phyloP scores from a whole-genome alignment of 345 rosid genomes.

The Aegle marmelos region DNA sequence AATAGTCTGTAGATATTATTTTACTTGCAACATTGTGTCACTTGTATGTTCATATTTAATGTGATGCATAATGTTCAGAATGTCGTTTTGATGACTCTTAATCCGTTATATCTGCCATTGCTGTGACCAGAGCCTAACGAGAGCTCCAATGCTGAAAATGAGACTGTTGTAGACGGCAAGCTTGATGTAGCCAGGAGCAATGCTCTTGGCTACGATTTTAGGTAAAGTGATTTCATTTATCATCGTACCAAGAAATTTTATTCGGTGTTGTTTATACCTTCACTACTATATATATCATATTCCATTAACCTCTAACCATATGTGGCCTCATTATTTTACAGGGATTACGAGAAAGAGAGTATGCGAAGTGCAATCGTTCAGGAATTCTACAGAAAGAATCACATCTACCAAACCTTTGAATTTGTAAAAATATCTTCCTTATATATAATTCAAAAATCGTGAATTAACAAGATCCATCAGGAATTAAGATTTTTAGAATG shows the following conservation, averaged over 20 bases:
- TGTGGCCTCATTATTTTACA: background rate
- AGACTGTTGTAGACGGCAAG: background rate
- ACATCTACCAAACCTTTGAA: slow-evolving; percentile 60
- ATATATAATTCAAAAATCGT: too few species aligned
- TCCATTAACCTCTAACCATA: too few species aligned
- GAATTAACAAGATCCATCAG: too few species aligned
- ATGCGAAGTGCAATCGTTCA: slow-evolving; percentile 47
- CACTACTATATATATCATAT: too few species aligned
- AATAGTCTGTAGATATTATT: background rate
- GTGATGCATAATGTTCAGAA: background rate
- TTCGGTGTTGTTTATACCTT: too few species aligned
- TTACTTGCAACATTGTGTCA: background rate
- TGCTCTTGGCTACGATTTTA: slow-evolving; percentile 50
- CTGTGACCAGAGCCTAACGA: background rate
- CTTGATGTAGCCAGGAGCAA: slow-evolving; percentile 55
- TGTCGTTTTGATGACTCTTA: background rate
- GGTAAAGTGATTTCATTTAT: background rate
- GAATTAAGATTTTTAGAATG: too few species aligned
- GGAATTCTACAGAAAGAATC: slow-evolving; percentile 55
- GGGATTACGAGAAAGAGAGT: slow-evolving; percentile 48
- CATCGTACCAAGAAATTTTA: too few species aligned
- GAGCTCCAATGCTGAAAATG: background rate
- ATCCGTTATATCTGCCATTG: background rate
- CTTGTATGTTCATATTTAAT: background rate
- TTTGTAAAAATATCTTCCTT: slow-evolving; percentile 21